Evolutionary conservation across 2,329 filamentous ascomycete species (phyloP), one percentile per base, ranked within the genome.

Genomic region (Colletotrichum plurivorum): DNA sequence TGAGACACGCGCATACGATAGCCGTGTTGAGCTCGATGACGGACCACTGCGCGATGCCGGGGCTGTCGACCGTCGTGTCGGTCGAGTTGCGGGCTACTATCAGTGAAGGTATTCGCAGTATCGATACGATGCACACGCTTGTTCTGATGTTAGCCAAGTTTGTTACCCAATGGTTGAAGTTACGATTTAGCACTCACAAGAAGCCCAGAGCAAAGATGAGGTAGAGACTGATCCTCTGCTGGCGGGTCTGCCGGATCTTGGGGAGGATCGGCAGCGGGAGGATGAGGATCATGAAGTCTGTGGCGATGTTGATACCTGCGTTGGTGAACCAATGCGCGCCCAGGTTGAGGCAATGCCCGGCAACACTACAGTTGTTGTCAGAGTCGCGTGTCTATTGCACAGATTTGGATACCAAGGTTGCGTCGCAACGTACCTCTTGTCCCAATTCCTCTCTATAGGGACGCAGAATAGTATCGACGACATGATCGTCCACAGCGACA

Each of bases 1-100:
- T 75, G 36, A 76, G 52, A 41, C 75, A 77, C 2, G 74, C 73
- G 64, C 75, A 77, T 4, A 76, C 71, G 20, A 78, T 73, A 64
- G 74, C 73, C 4, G 67, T 73, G 63, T 77, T 75, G n/a, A 74
- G 46, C 36, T 77, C 76, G 58, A 75, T 69, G 9, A 67, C 59
- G 2, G 76, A 73, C 76, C 76, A 78, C 57, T 73, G 69, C 7
- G 73, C 71, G 2, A 75, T 73, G 27, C 63, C 58, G 1, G 72
- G 60, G 18, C 68, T 57, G 20, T 75, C 70, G 69, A 67, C 74
- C 3, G 73, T 74, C 20, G 63, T 52, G 31, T 78, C 76, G 7
- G 36, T n/a, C 16, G 67, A 39, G 27, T 27, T n/a, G 25, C 31
- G 45, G n/a, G 56, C 62, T 36, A 51, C 59, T 31, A 71, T 52